These are phyloP conservation scores for Candida smagusa DNA, from an alignment of 1,139 yeast species.

Conservation along the genomic window DNA sequence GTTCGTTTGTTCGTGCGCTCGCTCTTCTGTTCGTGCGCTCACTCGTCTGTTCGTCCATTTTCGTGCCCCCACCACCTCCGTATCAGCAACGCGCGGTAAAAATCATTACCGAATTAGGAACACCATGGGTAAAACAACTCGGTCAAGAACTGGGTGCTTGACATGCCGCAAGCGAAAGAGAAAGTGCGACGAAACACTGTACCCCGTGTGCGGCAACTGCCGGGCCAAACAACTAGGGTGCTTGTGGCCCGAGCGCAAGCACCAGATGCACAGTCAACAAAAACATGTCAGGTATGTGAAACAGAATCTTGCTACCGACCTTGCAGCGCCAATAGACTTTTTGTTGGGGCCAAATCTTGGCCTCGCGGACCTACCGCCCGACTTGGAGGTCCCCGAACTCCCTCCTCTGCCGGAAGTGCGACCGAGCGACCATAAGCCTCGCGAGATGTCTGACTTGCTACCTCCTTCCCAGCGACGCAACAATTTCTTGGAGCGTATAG, in stretches of 20 bases:
- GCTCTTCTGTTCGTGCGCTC: neutral
- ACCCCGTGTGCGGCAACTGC: slow-evolving; percentile 35
- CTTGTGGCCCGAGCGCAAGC: slow-evolving; percentile 32
- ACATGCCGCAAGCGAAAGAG: slow-evolving; percentile 40
- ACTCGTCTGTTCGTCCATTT: neutral
- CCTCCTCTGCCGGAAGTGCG: too few species aligned
- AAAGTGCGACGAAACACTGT: slow-evolving; percentile 40
- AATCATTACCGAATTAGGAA: slow-evolving; percentile 26
- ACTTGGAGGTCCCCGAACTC: too few species aligned
- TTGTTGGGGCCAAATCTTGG: too few species aligned
- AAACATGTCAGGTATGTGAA: slow-evolving; percentile 28
- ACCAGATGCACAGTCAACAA: slow-evolving; percentile 23
- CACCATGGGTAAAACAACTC: slow-evolving; percentile 9
- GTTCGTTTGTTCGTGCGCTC: neutral
- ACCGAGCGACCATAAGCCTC: too few species aligned
- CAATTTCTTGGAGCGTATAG: slow-evolving; percentile 30
- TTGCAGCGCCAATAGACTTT: too few species aligned
- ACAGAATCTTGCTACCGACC: too few species aligned
- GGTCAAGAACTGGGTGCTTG: slow-evolving; percentile 40
- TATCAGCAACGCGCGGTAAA: slow-evolving; percentile 27
- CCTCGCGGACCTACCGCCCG: too few species aligned
- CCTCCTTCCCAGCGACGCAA: neutral
- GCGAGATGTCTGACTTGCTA: neutral
- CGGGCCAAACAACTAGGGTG: slow-evolving; percentile 23
- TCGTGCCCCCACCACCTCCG: slow-evolving; percentile 2